Evolutionary conservation across 1,139 yeast genomes (phyloP), one percentile per base, ranked within the genome.

Genomic region (Kazachstania sp.): DNA sequence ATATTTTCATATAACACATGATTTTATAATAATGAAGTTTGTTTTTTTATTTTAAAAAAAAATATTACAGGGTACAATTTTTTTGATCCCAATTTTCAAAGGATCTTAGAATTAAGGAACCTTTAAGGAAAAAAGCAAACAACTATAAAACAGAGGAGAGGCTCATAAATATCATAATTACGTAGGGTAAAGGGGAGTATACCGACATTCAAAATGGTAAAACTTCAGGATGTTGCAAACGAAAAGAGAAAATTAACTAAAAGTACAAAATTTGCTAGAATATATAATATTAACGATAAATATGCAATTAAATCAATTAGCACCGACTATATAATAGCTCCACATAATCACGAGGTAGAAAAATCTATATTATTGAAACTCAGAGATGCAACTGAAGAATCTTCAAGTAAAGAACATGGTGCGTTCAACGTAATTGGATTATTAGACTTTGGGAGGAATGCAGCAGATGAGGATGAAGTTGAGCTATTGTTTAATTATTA

Each of bases 291-390:
- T 3, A 54, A 49, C 7, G 43, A 51, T 18, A 39, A 43, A 9
- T 47, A 40, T 47, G 62, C 56, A 8, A 49, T 61, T 4, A 61
- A 58, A 48, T 45, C 54, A 11, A 49, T 60, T 6, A 47, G 53
- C 12, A 45, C 42, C 13, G 63, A 56, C 42, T 53, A 49, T 16
- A 45, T 51, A 15, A 47, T 57, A 2, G 55, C 61, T n/a, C 69
- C 69, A 13, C 67, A 65, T 48, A 55, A 63, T 39, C 58, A 60
- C 4, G 23, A 47, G 13, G 41, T 39, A 15, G 69, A 65, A 48
- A 41, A 61, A 13, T 46, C 53, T 3, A 55, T 63, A 7, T 44
- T 62, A 37, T 31, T 51, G 35, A 52, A 48, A 31, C 41, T 64
- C 8, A 47, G 45, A 6, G 28, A 28, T 15, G 19, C 26, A 4